Base-by-base conservation (phyloP, 2,329 filamentous ascomycete genomes). In the Aspergillus sp. region DNA sequence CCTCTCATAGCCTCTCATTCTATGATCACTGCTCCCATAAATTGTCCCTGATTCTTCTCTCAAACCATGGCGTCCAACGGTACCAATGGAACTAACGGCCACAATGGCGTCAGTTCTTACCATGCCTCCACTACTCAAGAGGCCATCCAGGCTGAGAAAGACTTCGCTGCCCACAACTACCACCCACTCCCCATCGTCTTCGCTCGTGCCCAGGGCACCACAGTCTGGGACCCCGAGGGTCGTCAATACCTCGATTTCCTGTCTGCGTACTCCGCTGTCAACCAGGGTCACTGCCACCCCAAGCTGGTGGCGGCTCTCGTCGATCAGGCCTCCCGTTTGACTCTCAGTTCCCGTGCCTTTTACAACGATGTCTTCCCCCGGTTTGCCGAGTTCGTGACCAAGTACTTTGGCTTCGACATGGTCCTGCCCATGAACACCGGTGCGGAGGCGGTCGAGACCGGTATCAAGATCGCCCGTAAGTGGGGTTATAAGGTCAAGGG, bases 401-500 rank as follows among this genome's bases (percentile, higher is more conserved):
- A 87, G 67, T 89, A 91, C 74, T 97, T 97, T 76, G 92, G 92
- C 63, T 98, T 96, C 76, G 94, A 98, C 78, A 97, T 97, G 94
- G 92, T 97, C 36, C 80, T 98, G 76, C 94, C 94, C 66, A 97
- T 98, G 93, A 97, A 97, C 82, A 98, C 94, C 2, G 94, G 94
- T 61, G 94, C 94, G 21, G 94, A 98, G 80, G 94, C 94, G 8
- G 92, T 97, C 38, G 94, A 98, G 84, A 97, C 94, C 0, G 93
- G 90, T 12, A 88, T 98, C 80, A 98, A 98, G 84, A 88, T 98
- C 79, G 94, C 94, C 61, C 86, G 94, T 67, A 98, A 98, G 80
- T 98, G 94, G 94, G 93, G 92, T 5, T 97, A 97, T 84, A 97
- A 97, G 81, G 88, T 91, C 75, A 97, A 98, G 85, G 88, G 89